Base-by-base conservation (phyloP, 2,329 filamentous ascomycete genomes). In the Botryotinia globosa region DNA sequence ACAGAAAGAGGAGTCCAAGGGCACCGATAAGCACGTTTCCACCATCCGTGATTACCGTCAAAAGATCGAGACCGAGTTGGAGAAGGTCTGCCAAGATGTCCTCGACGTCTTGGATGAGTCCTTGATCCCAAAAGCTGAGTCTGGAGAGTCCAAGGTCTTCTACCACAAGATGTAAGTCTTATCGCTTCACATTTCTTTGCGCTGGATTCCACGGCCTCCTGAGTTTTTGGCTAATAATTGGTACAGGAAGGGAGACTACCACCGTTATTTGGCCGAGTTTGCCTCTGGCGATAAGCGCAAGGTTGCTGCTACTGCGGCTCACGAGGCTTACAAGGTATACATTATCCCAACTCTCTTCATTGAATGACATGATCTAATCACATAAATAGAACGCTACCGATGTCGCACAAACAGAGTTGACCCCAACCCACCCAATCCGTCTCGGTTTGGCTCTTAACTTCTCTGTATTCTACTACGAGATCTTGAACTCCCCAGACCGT, bases 1-100 rank as follows among this genome's bases (percentile, higher is more conserved):
- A 88, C 95, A 98, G 87, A 98, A 98, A 91, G 95, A 98, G 88
- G 95, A 98, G 87, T 96, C 94, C 83, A 98, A 98, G 91, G 95
- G 95, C 83, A 94, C 92, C 79, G 94, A 97, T 82, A 95, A 96
- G 89, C 95, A 98, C 85, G 94, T 98, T 81, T 84, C 87, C 80
- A 94, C 93, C 85, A 98, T 98, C 87, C 92, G 93, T 84, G 94
- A 97, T 77, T 98, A 98, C 89, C 95, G 95, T 82, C 91, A 94
- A 87, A 98, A 98, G 92, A 98, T 98, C 82, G 95, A 98, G 90
- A 88, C 87, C 81, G 95, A 98, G 88, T 91, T 98, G 80, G 95
- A 96, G 90, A 93, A 94, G 87, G 94, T 98, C 85, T 98, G 95
- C 90, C 91, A 98, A 87, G 95, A 98, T 87, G 94, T 98, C 79